Evolutionary conservation across 176 grass and related monocot species (phyloP).

Genomic region (Poa pratensis): DNA sequence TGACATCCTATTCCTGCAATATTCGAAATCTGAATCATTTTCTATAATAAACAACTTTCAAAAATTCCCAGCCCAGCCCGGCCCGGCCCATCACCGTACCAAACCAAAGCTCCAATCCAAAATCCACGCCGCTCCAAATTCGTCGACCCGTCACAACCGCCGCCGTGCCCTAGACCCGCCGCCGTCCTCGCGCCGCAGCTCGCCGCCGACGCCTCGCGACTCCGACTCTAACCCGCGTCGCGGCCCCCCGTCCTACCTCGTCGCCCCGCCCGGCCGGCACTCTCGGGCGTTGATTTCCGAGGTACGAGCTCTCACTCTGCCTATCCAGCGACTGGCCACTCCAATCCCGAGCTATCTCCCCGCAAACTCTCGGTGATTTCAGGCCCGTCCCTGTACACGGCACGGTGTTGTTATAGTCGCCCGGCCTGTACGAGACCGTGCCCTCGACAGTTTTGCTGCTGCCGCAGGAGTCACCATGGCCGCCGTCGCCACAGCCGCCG

Average conservation of each 20-base stretch:
- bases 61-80: too few relatives aligned
- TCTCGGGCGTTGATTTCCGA: conserved; percentile 1
- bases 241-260: not conserved
- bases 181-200: too few relatives aligned
- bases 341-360: not conserved
- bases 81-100: not conserved
- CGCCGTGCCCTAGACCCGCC: conserved; percentile 17
- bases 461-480: not conserved
- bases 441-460: too few relatives aligned
- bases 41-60: too few relatives aligned
- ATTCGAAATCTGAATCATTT: too few relatives aligned
- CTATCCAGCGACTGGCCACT: not conserved
- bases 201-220: not conserved
- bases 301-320: not conserved
- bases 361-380: not conserved
- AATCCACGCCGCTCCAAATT: not conserved
- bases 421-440: too few relatives aligned
- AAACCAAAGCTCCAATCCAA: conserved; percentile 11
- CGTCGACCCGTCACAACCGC: not conserved
- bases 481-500: not conserved
- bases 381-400: too few relatives aligned
- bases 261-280: not conserved
- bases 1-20: too few relatives aligned
- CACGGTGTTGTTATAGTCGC: too few relatives aligned
- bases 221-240: not conserved